Conservation (phyloP, 2,329 filamentous ascomycete genomes). For the Pyrenophora tritici-repentis region DNA sequence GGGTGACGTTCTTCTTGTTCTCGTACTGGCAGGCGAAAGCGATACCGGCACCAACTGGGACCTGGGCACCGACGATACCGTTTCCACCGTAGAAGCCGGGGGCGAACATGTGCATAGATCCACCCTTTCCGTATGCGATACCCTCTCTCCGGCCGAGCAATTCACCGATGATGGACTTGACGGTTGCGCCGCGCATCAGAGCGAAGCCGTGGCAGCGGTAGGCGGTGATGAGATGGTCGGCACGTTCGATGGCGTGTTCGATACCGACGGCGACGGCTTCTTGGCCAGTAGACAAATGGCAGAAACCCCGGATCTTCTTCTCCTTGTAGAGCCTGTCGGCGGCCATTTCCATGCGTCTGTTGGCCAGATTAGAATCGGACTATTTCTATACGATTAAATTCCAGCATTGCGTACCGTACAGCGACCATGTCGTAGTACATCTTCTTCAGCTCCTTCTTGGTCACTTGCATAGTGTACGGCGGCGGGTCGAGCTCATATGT, state of each 20-base stretch:
- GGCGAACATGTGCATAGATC: constrained; percentile 99
- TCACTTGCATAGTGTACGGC: constrained; percentile 87
- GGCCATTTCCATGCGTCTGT: constrained; percentile 98
- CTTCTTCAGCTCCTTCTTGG: constrained; percentile 97
- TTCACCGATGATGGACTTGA: constrained; percentile 29
- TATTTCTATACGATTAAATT: neutral
- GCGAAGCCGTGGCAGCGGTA: constrained; percentile 99
- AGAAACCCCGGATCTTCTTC: constrained; percentile 99
- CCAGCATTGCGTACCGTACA: constrained; percentile 70
- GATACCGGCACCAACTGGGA: constrained; percentile 93
- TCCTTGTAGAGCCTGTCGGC: constrained; percentile 99
- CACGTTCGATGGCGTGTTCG: constrained; percentile 89
- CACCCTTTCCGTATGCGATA: constrained; percentile 98
- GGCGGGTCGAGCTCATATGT: constrained; percentile 98
- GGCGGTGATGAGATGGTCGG: constrained; percentile 94
- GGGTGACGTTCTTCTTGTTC: constrained; percentile 79
- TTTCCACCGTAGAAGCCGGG: constrained; percentile 98
- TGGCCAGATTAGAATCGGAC: constrained; percentile 18
- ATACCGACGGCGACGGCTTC: constrained; percentile 97
- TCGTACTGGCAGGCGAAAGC: constrained; percentile 97
- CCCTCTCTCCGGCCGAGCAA: constrained; percentile 84
- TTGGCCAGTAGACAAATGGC: constrained; percentile 95
- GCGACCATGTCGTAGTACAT: constrained; percentile 99
- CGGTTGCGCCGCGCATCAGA: constrained; percentile 88
- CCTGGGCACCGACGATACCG: constrained; percentile 98